phyloP scores from a whole-genome alignment of 2,329 filamentous ascomycete species.

The Penicillium sp. region DNA sequence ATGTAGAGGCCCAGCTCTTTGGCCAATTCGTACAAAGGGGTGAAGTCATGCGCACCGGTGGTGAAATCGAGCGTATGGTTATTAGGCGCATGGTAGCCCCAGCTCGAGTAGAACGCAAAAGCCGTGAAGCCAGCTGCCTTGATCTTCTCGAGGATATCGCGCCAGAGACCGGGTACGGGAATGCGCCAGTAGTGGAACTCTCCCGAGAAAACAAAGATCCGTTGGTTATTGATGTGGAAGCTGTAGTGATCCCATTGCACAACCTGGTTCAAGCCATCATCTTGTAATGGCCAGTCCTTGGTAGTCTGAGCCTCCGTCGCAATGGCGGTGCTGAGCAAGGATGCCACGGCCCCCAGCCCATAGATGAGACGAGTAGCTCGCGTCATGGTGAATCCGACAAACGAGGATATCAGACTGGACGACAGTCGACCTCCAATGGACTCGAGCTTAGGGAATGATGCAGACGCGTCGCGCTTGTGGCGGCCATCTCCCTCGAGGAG shows the following conservation, averaged over 20 bases:
- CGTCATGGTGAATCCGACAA: slow-evolving; percentile 2
- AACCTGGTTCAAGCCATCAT: slow-evolving; percentile 41
- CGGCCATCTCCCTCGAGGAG: neutral
- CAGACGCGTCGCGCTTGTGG: neutral
- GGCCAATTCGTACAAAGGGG: slow-evolving; percentile 48
- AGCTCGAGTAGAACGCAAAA: slow-evolving; percentile 45
- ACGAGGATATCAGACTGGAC: slow-evolving; percentile 1
- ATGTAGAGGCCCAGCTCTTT: slow-evolving; percentile 52
- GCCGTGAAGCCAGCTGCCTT: slow-evolving; percentile 48
- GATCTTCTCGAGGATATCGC: slow-evolving; percentile 48
- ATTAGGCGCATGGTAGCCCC: slow-evolving; percentile 46
- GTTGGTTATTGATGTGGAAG: slow-evolving; percentile 47
- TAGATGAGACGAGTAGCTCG: slow-evolving; percentile 8
- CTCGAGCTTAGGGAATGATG: neutral
- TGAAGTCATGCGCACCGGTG: slow-evolving; percentile 50
- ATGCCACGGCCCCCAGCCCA: slow-evolving; percentile 8
- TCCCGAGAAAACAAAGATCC: slow-evolving; percentile 49
- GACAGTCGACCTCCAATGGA: neutral
- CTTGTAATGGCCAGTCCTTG: slow-evolving; percentile 43
- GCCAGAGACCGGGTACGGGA: slow-evolving; percentile 47
- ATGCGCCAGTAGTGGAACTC: slow-evolving; percentile 52
- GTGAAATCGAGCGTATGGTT: slow-evolving; percentile 46
- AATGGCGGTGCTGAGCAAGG: slow-evolving; percentile 6
- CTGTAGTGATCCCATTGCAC: slow-evolving; percentile 53
- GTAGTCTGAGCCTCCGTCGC: slow-evolving; percentile 5